These are phyloP conservation scores for Epichloe elymi DNA, from an alignment of 2,329 filamentous ascomycete species.

Conservation along the genomic window DNA sequence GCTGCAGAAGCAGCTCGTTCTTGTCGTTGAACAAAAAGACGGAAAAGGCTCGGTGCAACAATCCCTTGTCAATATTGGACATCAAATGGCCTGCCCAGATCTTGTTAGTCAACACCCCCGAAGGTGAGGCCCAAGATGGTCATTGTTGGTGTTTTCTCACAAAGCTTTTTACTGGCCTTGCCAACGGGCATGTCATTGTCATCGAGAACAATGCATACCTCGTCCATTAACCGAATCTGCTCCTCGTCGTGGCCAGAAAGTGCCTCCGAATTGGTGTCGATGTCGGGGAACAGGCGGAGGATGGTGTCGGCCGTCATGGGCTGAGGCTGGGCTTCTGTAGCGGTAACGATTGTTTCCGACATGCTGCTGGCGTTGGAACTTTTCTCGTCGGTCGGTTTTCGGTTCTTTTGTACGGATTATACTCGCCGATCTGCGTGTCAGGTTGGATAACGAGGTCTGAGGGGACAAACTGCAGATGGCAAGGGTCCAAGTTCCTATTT, in stretches of 20 bases:
- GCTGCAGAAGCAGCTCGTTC: slow-evolving; percentile 86
- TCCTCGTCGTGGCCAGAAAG: slow-evolving; percentile 91
- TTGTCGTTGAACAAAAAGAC: slow-evolving; percentile 94
- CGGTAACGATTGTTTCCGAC: slow-evolving; percentile 26
- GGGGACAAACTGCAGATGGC: neutral
- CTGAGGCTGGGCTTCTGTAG: slow-evolving; percentile 31
- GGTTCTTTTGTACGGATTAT: neutral
- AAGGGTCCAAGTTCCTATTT: neutral
- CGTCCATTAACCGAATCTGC: slow-evolving; percentile 96
- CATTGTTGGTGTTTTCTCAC: slow-evolving; percentile 38
- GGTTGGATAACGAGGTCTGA: neutral
- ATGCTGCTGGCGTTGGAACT: slow-evolving; percentile 7
- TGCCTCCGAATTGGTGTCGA: slow-evolving; percentile 56
- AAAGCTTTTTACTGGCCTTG: slow-evolving; percentile 94
- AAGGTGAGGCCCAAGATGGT: neutral
- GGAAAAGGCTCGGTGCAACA: slow-evolving; percentile 94
- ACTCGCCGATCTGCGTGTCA: neutral
- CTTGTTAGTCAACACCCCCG: neutral
- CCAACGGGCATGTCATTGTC: slow-evolving; percentile 87
- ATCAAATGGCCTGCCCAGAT: slow-evolving; percentile 72
- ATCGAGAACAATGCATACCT: slow-evolving; percentile 94
- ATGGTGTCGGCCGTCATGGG: slow-evolving; percentile 78
- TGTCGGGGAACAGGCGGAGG: slow-evolving; percentile 76
- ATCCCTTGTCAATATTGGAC: slow-evolving; percentile 93
- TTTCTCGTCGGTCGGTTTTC: neutral